These are phyloP conservation scores for Dicorynia guianensis DNA, from an alignment of 306 rosid species.

Conservation along the genomic window DNA sequence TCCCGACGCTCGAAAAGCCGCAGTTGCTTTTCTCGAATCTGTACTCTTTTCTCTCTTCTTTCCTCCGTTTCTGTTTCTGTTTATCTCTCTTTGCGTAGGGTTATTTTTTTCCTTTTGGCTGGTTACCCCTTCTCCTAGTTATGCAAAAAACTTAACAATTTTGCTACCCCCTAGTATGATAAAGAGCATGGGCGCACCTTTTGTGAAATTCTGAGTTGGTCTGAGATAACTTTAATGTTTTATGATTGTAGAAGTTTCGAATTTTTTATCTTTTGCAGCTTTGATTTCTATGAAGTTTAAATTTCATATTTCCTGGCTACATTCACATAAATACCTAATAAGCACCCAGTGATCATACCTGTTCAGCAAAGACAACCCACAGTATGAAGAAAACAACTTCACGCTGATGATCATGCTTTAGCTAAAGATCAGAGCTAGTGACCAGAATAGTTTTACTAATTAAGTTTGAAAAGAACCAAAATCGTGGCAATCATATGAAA, in stretches of 20 bases:
- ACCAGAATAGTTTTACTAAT: no score
- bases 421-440: no score
- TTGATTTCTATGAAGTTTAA: neutral
- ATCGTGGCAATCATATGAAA: no score
- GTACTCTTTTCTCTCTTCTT: conserved; percentile 49
- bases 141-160: neutral
- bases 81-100: conserved; percentile 3
- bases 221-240: neutral
- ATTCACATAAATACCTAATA: conserved; percentile 36
- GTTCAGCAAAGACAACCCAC: neutral
- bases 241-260: neutral
- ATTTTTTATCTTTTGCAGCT: neutral
- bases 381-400: neutral
- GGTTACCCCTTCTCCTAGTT: neutral
- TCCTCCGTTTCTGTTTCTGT: neutral
- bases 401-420: neutral
- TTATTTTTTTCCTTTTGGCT: neutral
- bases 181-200: neutral
- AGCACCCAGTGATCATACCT: neutral
- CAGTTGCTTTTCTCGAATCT: conserved; percentile 77
- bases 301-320: conserved; percentile 11
- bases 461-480: no score
- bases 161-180: neutral
- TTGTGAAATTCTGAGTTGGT: neutral
- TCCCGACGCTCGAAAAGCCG: conserved; percentile 73